Evolutionary conservation across 192 early-diverging fungal genomes (phyloP), one percentile per base, ranked within the genome.

Genomic region (Martensiomyces pterosporus): DNA sequence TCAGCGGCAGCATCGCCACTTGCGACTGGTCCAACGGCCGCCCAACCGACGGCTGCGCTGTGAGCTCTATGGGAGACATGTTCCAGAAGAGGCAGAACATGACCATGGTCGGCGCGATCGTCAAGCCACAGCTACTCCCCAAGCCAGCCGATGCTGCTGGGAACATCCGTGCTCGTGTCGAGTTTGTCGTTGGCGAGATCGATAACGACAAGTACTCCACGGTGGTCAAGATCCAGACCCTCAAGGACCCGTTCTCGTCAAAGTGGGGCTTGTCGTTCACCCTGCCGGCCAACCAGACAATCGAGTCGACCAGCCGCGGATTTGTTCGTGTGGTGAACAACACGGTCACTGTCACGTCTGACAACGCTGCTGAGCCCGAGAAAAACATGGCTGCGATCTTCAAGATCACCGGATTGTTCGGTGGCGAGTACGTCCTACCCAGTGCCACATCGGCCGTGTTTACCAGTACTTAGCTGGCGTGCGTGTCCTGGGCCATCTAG

Each of bases 51-150:
- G 47, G 47, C 34, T 18, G 44, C 4, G 54, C 59, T 5, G 46
- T 68, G 9, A 60, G 6, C 5, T n/a, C n/a, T n/a, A n/a, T n/a
- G n/a, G 29, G 29, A 5, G 12, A 5, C 29, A 68, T 32, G 56
- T 53, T 41, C 57, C 43, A 23, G 27, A 49, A 37, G 36, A 19
- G 24, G 13, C 52, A n/a, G 48, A 34, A 39, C 17, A 29, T 26
- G 40, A 25, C 36, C 35, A 50, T 3, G 40, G 38, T 21, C 40
- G 33, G 37, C 35, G 25, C 16, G 2, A 36, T 36, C 19, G 17
- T 14, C 25, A 29, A 36, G 26, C 24, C 18, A 24, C 25, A 9
- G 27, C 34, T 19, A 2, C 10, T 4, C 19, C 40, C 48, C 40
- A 39, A 25, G 48, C 48, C 35, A 18, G 15, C 33, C n/a, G 0